These are phyloP conservation scores for Aspergillus felis DNA, from an alignment of 2,329 filamentous ascomycete genomes.

Conservation along the genomic window DNA sequence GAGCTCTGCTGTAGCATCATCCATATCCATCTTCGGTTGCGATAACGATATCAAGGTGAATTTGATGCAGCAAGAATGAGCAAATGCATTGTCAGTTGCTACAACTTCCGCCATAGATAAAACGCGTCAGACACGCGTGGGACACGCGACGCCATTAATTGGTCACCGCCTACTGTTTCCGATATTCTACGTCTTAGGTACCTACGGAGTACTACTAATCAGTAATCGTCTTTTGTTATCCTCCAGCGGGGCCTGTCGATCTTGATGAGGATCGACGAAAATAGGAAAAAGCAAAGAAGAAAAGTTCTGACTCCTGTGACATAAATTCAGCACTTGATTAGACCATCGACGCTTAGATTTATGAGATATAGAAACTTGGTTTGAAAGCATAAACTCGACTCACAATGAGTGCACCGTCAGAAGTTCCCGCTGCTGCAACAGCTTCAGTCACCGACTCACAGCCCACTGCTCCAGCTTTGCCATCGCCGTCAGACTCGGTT, in stretches of 20 bases:
- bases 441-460: slow-evolving; percentile 4
- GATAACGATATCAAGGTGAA: not conserved
- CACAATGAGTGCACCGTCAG: slow-evolving; percentile 13
- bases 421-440: slow-evolving; percentile 4
- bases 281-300: not conserved
- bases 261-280: slow-evolving; percentile 2
- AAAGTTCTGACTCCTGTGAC: not conserved
- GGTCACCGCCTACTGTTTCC: slow-evolving; percentile 6
- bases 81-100: not conserved
- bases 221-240: not conserved
- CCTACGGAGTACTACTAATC: not conserved
- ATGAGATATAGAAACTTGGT: not conserved
- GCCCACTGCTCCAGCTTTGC: slow-evolving; percentile 3
- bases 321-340: not conserved
- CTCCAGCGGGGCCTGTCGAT: slow-evolving; percentile 15
- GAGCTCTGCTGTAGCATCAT: slow-evolving; percentile 50
- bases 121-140: slow-evolving; percentile 2
- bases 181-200: not conserved
- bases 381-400: not conserved
- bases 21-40: slow-evolving; percentile 39
- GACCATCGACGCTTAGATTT: not conserved
- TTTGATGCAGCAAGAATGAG: not conserved
- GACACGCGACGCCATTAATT: slow-evolving; percentile 2
- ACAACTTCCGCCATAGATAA: not conserved
- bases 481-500: not conserved